phyloP scores from a whole-genome alignment of 1,139 yeast species.

The Eremothecium coryli region DNA sequence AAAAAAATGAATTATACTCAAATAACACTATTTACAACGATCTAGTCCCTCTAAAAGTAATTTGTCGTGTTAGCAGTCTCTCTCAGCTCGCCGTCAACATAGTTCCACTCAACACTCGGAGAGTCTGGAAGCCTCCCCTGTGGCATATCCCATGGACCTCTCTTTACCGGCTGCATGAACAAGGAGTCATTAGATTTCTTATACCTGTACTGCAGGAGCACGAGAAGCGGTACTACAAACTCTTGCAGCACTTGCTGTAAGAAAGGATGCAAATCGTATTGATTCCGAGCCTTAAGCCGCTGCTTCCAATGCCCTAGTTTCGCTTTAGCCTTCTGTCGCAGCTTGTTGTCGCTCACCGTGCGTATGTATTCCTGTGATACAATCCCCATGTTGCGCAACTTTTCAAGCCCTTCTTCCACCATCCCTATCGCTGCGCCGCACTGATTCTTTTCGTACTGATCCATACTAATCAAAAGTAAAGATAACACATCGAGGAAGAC shows the following conservation, averaged over 20 bases:
- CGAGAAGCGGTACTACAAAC: constrained; percentile 24
- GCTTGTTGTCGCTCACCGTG: constrained; percentile 6
- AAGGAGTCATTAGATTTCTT: constrained; percentile 24
- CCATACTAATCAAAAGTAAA: constrained; percentile 22
- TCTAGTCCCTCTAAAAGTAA: no score
- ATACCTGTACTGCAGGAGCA: constrained; percentile 23
- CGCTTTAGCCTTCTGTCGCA: constrained; percentile 3
- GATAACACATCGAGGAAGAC: constrained; percentile 20
- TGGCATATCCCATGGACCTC: constrained; percentile 17
- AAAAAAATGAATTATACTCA: no score
- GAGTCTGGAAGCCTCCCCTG: constrained; percentile 21
- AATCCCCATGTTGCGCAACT: constrained; percentile 9
- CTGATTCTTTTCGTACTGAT: constrained; percentile 20
- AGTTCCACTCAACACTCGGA: constrained; percentile 19
- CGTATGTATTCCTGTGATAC: constrained; percentile 8
- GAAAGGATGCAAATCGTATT: constrained; percentile 9
- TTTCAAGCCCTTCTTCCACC: constrained; percentile 17
- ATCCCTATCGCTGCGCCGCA: constrained; percentile 25
- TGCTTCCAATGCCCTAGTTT: constrained; percentile 13
- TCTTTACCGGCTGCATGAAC: constrained; percentile 19
- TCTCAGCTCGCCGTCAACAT: constrained; percentile 9
- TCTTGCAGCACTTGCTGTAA: constrained; percentile 12
- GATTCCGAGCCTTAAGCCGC: neutral
- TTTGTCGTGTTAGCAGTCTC: constrained; percentile 6
- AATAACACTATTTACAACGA: no score